Evolutionary conservation across 768 basidiomycete genomes (phyloP).

Genomic region (Mycena latifolia): DNA sequence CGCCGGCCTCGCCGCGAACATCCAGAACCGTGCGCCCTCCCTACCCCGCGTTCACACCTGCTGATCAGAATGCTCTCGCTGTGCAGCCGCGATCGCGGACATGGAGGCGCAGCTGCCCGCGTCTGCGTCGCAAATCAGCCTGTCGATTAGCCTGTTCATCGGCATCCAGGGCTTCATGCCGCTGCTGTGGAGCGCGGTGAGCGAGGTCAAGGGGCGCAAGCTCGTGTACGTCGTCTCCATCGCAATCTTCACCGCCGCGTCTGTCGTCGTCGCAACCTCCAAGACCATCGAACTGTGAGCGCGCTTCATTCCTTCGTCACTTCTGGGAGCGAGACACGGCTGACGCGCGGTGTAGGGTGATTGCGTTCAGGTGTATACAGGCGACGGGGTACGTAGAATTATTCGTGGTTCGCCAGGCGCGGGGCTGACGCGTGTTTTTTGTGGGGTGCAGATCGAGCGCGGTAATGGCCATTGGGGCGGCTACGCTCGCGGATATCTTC

Average conservation of each 20-base stretch:
- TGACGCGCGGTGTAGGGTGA: slow-evolving; percentile 51
- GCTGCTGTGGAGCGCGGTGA: slow-evolving; percentile 74
- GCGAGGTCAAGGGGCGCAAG: slow-evolving; percentile 85
- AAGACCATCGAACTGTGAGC: slow-evolving; percentile 62
- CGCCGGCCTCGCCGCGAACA: slow-evolving; percentile 68
- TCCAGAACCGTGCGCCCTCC: slow-evolving; percentile 75
- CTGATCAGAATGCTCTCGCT: too few species aligned
- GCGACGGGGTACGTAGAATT: slow-evolving; percentile 64
- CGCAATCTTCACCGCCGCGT: slow-evolving; percentile 65
- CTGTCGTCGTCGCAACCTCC: slow-evolving; percentile 68
- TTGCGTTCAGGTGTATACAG: slow-evolving; percentile 79
- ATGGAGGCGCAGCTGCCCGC: slow-evolving; percentile 74
- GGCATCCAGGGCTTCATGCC: slow-evolving; percentile 78
- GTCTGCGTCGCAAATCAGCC: slow-evolving; percentile 70
- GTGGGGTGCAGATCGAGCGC: slow-evolving; percentile 70
- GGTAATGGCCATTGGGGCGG: slow-evolving; percentile 76
- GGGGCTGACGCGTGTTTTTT: slow-evolving; percentile 17
- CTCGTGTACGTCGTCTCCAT: slow-evolving; percentile 67
- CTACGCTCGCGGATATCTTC: slow-evolving; percentile 83
- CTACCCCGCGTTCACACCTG: too few species aligned
- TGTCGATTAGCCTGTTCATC: slow-evolving; percentile 80
- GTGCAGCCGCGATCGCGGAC: slow-evolving; percentile 73
- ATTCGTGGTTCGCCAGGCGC: not conserved
- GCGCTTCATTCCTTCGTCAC: not conserved
- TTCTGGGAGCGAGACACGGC: too few species aligned